Evolutionary conservation across 768 basidiomycete genomes (phyloP).

Genomic region (Tremella mesenterica): DNA sequence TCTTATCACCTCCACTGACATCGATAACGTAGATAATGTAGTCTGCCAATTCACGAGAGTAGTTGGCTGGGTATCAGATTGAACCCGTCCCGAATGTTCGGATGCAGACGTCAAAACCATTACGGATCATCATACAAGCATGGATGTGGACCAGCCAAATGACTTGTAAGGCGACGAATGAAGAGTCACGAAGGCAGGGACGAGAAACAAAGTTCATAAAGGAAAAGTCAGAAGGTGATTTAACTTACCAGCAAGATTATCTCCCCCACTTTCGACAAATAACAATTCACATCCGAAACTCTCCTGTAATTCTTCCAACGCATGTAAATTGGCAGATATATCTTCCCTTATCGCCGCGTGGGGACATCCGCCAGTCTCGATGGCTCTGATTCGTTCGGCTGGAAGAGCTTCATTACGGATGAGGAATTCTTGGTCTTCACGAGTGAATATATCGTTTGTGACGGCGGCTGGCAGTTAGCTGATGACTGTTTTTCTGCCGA

Average conservation of each 20-base stretch:
- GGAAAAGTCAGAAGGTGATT: background rate
- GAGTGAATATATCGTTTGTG: slow-evolving; percentile 99
- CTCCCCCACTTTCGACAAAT: slow-evolving; percentile 92
- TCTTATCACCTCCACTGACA: slow-evolving; percentile 82
- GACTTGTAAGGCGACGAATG: background rate
- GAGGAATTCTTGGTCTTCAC: slow-evolving; percentile 97
- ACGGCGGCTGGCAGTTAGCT: slow-evolving; percentile 60
- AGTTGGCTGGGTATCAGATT: slow-evolving; percentile 57
- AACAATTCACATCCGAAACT: slow-evolving; percentile 82
- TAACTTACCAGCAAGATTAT: slow-evolving; percentile 65
- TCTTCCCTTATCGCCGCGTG: slow-evolving; percentile 98
- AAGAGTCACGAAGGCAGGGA: background rate
- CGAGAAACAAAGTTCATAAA: background rate
- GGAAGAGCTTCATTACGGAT: slow-evolving; percentile 86
- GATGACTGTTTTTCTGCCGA: no score
- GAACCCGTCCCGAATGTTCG: background rate
- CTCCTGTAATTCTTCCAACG: slow-evolving; percentile 85
- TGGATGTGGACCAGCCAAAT: background rate
- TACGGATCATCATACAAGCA: no score
- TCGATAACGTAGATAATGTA: slow-evolving; percentile 66
- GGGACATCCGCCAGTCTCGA: slow-evolving; percentile 94
- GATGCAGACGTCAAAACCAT: background rate
- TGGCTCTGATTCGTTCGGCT: slow-evolving; percentile 73
- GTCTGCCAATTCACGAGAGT: slow-evolving; percentile 90
- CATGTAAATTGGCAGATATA: slow-evolving; percentile 93